These are phyloP conservation scores for Aspergillus ostianus DNA, from an alignment of 495 filamentous ascomycete genomes.

Conservation along the genomic window DNA sequence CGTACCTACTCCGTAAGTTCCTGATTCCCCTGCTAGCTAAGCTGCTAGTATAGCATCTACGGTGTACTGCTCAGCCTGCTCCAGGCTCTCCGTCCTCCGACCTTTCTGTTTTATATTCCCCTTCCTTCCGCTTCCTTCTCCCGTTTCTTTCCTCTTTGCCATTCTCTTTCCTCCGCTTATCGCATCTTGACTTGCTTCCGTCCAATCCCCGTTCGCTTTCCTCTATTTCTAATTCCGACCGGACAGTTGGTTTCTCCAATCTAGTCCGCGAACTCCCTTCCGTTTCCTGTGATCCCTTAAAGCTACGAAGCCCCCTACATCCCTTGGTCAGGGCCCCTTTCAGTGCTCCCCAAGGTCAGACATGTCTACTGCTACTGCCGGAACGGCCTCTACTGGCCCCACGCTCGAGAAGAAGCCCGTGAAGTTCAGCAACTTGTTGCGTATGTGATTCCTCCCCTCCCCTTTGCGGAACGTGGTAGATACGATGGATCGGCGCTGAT, in stretches of 20 bases:
- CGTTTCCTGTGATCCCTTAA: slow-evolving; percentile 30
- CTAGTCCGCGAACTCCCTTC: slow-evolving; percentile 11
- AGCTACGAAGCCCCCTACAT: slow-evolving; percentile 78
- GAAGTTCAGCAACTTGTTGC: slow-evolving; percentile 98
- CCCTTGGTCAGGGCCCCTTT: slow-evolving; percentile 92
- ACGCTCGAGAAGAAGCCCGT: slow-evolving; percentile 97
- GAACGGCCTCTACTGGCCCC: slow-evolving; percentile 43
- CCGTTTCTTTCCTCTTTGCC: slow-evolving; percentile 10
- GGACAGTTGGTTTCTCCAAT: slow-evolving; percentile 11
- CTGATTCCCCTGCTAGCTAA: no score
- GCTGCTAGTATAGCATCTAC: no score
- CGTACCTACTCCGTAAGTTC: no score
- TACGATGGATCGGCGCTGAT: slow-evolving; percentile 15
- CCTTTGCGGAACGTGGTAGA: background rate
- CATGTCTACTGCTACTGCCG: slow-evolving; percentile 52
- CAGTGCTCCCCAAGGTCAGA: slow-evolving; percentile 45
- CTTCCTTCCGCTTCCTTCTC: slow-evolving; percentile 16
- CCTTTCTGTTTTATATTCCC: slow-evolving; percentile 10
- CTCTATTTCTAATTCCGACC: slow-evolving; percentile 2
- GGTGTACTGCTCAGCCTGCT: no score
- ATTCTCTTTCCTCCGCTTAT: slow-evolving; percentile 7
- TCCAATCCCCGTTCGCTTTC: background rate
- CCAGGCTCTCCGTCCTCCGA: no score
- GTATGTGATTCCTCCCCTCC: slow-evolving; percentile 42
- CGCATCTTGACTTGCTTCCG: no score